Base-by-base conservation (phyloP, 2,329 filamentous ascomycete genomes). In the Alternaria gansuensis region DNA sequence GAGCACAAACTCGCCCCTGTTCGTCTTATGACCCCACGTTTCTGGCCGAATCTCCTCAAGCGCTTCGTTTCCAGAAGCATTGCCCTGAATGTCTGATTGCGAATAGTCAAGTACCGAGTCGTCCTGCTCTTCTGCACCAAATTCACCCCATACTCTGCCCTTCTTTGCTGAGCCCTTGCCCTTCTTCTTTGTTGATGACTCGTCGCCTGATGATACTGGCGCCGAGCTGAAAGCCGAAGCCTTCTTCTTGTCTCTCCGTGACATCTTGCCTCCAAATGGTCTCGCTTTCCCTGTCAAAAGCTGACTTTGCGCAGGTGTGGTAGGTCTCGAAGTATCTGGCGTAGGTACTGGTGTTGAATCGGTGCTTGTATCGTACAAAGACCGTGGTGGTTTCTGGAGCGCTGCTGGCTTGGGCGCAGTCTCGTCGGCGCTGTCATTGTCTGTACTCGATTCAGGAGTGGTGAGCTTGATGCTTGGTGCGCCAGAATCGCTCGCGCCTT, bases 1-100 rank as follows among this genome's bases (percentile, higher is more conserved):
- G 64, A 99, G 82, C 48, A 98, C 89, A 71, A 98, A 99, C 74
- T 97, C 91, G 51, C 95, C 95, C 79, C 94, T 93, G 51, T 85
- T 86, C 13, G 91, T 96, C 72, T 87, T 89, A 34, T 86, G 91
- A 34, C 95, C 95, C 92, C 93, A 97, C 1, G 91, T 88, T 11
- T 89, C 87, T 50, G 90, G 85, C 62, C 92, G 88, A 31, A 97
- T 88, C 40, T 87, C 85, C 69, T 96, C 91, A 3, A 96, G 79
- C 9, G 85, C 84, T 23, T 86, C 83, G 14, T 84, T 82, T 48
- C 85, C 83, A 37, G 81, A 66, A 9, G 71, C 67, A 8, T 78
- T 83, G 21, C 52, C 86, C 80, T 29, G 76, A 76, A 66, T 86
- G 84, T 49, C 85, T 84, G 65, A 60, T 3, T 84, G 85, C n/a